A percentile compares a stretch with the other conserved stretches of the same genome.
phyloP scores from a whole-genome alignment of 2,329 filamentous ascomycete species.

The Alternaria ventricosa region DNA sequence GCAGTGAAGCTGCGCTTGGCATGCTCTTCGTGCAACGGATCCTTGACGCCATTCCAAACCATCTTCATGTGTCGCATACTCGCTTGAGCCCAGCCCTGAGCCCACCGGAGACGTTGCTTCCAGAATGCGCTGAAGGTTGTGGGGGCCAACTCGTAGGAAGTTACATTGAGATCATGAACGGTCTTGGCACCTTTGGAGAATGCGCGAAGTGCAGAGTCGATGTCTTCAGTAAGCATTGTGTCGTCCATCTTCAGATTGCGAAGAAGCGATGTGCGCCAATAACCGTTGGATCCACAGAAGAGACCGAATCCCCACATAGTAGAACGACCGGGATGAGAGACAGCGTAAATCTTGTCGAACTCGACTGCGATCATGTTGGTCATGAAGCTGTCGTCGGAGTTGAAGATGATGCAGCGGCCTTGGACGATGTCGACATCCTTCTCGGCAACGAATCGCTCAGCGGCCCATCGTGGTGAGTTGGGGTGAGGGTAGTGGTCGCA shows the following conservation, averaged over 20 bases:
- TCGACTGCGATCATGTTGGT: conserved; percentile 58
- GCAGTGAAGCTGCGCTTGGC: conserved; percentile 44
- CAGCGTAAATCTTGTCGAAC: conserved; percentile 61
- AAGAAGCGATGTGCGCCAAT: conserved; percentile 55
- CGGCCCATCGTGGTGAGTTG: conserved; percentile 57
- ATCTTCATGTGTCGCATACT: conserved; percentile 52
- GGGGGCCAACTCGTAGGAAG: conserved; percentile 58
- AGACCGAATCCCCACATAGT: conserved; percentile 58
- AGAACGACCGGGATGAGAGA: conserved; percentile 57
- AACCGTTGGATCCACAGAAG: conserved; percentile 59
- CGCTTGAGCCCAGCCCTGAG: conserved; percentile 60
- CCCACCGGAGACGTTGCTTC: conserved; percentile 60
- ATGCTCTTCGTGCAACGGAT: conserved; percentile 33
- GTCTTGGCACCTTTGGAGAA: conserved; percentile 53
- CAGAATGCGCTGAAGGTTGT: conserved; percentile 54
- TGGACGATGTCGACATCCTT: conserved; percentile 57
- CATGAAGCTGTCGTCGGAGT: conserved; percentile 53
- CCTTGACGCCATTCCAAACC: conserved; percentile 51
- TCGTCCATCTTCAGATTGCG: conserved; percentile 58
- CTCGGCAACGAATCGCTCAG: conserved; percentile 55
- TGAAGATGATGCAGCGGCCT: conserved; percentile 58
- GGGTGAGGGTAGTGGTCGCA: conserved; percentile 60
- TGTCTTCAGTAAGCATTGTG: conserved; percentile 59
- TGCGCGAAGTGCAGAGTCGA: conserved; percentile 57
- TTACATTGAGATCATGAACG: conserved; percentile 58